Evolutionary conservation across 805 yeast genomes (phyloP), one percentile per base, ranked within the genome.

Genomic region (Lipomyces spencermartinsiae): DNA sequence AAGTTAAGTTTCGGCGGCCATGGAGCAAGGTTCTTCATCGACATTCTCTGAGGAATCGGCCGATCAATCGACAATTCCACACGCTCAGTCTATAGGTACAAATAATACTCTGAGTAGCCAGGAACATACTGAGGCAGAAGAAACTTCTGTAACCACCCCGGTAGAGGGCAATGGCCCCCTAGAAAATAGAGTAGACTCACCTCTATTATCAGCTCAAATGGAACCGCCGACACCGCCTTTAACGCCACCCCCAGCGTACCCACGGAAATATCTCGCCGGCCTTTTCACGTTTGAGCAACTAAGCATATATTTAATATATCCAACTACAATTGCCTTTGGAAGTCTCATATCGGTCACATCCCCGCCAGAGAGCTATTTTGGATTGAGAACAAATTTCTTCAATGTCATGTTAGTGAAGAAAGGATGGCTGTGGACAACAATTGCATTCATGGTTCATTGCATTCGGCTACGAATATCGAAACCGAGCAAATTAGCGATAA

Each of bases 401-500:
- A 94, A 94, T 78, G 83, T 83, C 25, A 59, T 84, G 6, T 91
- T 95, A 76, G 97, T 94, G 51, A 95, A 94, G 74, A 84, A 83
- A 33, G 98, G 98, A 1, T 95, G 98, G 98, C 83, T 86, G 16
- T 95, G 98, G 98, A 93, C 97, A 0, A 78, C 87, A 0, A 4
- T 84, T 3, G 82, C 83, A 2, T 83, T 22, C 67, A 70, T 64
- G 68, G 62, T 62, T 33, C 64, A 59, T 69, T 59, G 55, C 68
- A 67, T 61, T 22, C 9, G 65, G 51, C 33, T 46, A 35, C 49
- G 66, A 29, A 55, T 53, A 35, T 39, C 64, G 16, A 19, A 57
- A 7, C 71, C 69, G 12, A 46, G 35, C 22, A 62, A 60, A 12
- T 55, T 61, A 35, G 43, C 55, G 10, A 33, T 58, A 35, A 77